phyloP scores from a whole-genome alignment of 768 basidiomycete species.

The Kwoniella mangroviensis region DNA sequence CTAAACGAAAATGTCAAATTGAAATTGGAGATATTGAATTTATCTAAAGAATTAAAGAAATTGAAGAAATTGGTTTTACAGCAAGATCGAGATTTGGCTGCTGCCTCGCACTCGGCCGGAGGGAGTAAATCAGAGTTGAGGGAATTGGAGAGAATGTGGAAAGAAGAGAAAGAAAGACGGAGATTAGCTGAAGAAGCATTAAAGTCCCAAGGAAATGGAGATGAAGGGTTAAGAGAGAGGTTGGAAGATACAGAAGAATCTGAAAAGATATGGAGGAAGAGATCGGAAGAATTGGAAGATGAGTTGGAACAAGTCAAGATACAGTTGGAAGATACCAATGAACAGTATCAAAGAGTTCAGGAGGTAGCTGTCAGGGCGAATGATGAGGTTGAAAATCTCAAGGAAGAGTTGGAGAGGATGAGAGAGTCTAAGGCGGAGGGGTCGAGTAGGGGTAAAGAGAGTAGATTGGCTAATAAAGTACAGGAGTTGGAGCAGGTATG shows the following conservation, averaged over 20 bases:
- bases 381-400: constrained; percentile 41
- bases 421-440: constrained; percentile 50
- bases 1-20: constrained; percentile 91
- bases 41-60: constrained; percentile 88
- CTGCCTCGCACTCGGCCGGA: constrained; percentile 54
- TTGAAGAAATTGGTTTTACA: constrained; percentile 85
- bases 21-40: constrained; percentile 88
- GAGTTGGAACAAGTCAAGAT: constrained; percentile 55
- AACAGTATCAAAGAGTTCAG: constrained; percentile 41
- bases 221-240: constrained; percentile 61
- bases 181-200: constrained; percentile 52
- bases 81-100: constrained; percentile 76
- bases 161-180: constrained; percentile 70
- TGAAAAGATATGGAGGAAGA: constrained; percentile 66
- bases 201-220: constrained; percentile 64
- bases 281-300: constrained; percentile 60
- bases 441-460: constrained; percentile 60
- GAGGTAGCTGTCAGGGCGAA: constrained; percentile 45
- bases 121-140: constrained; percentile 62
- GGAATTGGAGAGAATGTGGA: constrained; percentile 69
- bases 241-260: constrained; percentile 71
- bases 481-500: constrained; percentile 59
- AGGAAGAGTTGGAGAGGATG: constrained; percentile 23
- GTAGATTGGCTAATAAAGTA: constrained; percentile 62
- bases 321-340: constrained; percentile 36